A percentile compares a stretch with the other conserved stretches of the same genome.
These are phyloP conservation scores for Phytophthora crassamura DNA, from an alignment of 352 stramenopile species.

Conservation along the genomic window DNA sequence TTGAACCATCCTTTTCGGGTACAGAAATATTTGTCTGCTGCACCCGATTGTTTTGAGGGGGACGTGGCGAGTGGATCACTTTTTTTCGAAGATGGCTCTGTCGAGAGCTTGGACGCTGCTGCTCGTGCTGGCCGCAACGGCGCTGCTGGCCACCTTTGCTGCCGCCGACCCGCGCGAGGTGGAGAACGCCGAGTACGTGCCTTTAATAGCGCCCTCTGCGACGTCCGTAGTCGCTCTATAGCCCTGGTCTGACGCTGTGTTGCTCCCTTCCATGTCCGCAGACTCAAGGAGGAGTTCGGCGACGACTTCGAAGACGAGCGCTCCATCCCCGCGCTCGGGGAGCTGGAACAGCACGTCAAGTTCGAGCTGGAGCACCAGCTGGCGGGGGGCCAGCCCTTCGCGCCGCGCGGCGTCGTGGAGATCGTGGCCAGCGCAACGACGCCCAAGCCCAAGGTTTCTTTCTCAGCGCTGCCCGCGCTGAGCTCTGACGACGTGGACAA, in stretches of 20 bases:
- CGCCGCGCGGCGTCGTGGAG: conserved; percentile 61
- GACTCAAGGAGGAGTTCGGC: conserved; percentile 72
- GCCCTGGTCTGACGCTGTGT: conserved; percentile 8
- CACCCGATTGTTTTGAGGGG: background rate
- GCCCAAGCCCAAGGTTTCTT: conserved; percentile 71
- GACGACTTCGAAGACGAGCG: conserved; percentile 67
- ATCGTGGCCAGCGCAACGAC: conserved; percentile 59
- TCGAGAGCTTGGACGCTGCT: conserved; percentile 22
- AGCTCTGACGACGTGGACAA: conserved; percentile 52
- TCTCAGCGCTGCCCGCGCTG: conserved; percentile 56
- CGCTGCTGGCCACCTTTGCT: conserved; percentile 38
- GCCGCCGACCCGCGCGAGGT: conserved; percentile 63
- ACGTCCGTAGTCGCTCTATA: conserved; percentile 3
- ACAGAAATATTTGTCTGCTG: too few species aligned
- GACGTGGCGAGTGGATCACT: conserved; percentile 1
- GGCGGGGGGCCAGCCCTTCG: conserved; percentile 38
- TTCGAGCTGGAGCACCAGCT: conserved; percentile 77
- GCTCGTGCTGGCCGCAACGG: conserved; percentile 39
- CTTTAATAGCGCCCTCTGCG: background rate
- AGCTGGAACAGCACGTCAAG: conserved; percentile 54
- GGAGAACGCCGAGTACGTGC: conserved; percentile 65
- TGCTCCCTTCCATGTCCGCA: conserved; percentile 16
- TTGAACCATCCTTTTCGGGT: background rate
- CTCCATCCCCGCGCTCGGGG: conserved; percentile 30
- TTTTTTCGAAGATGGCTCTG: conserved; percentile 17